A percentile compares a stretch with the other conserved stretches of the same genome.
Conservation (phyloP, 192 early-diverging fungal genomes). For the Podila minutissima region DNA sequence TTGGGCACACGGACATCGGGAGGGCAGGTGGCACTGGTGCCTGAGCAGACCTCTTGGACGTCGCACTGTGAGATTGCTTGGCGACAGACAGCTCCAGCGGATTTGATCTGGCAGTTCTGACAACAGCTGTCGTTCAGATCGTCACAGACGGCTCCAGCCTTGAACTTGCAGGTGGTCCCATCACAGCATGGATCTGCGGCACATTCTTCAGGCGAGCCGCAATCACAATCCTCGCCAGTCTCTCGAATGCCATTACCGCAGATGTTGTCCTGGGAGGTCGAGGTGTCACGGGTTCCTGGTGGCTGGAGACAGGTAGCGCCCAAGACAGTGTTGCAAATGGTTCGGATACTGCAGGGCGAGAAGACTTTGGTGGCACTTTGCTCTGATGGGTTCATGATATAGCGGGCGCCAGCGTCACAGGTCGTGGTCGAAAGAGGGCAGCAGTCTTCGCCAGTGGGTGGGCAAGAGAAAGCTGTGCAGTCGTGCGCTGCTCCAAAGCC, state of each 20-base stretch:
- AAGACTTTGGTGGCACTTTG: constrained; percentile 69
- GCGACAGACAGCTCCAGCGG: constrained; percentile 75
- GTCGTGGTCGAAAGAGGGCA: constrained; percentile 78
- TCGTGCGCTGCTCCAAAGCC: constrained; percentile 92
- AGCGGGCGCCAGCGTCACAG: constrained; percentile 72
- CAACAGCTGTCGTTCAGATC: constrained; percentile 91
- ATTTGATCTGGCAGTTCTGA: constrained; percentile 68
- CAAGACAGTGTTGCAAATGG: constrained; percentile 43
- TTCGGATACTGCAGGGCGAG: constrained; percentile 57
- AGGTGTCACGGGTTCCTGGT: constrained; percentile 35
- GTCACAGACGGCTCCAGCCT: constrained; percentile 75
- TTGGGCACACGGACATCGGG: constrained; percentile 71
- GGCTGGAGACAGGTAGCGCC: constrained; percentile 35
- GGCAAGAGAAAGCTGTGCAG: constrained; percentile 74
- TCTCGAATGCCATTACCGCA: constrained; percentile 97
- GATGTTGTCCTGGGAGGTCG: constrained; percentile 64
- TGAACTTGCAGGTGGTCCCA: constrained; percentile 83
- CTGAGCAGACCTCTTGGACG: constrained; percentile 79
- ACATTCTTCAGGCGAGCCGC: constrained; percentile 75
- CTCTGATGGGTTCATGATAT: constrained; percentile 83
- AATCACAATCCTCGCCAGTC: constrained; percentile 91
- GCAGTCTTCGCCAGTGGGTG: constrained; percentile 51
- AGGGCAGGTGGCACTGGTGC: constrained; percentile 76
- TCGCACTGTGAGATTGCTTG: constrained; percentile 83
- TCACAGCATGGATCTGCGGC: constrained; percentile 85